Evolutionary conservation across 202 grass and related monocot species (phyloP), one percentile per base, ranked within the genome.

Genomic region (Bolboschoenoplectus hybrid): DNA sequence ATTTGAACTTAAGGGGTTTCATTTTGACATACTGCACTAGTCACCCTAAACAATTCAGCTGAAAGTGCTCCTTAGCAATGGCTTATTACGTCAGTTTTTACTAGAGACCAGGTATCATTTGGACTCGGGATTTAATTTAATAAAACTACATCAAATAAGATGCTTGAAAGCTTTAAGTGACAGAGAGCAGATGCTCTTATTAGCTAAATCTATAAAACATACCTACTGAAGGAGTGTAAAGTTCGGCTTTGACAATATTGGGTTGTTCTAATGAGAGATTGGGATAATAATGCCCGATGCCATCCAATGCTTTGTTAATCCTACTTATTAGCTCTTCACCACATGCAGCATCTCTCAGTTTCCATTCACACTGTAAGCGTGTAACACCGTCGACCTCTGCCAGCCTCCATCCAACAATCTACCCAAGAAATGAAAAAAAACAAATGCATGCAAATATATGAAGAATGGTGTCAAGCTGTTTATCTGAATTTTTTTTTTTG

Each of bases 391-490:
- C 83, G 6, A 62, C 84, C 16, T 82, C 86, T 52, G 19, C 88
- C 68, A 98, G 56, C 68, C 91, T 88, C 91, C 96, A 98, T 1
- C 93, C 96, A 17, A 98, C 90, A 39, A 98, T 81, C 93, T 95
- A 72, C 49, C 17, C 68, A 34, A 56, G 3, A 78, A 79, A 87
- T 36, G 0, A 39, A 87, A n/a, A n/a, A 77, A 50, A 40, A 51
- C 26, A 73, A 39, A 71, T 20, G 19, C 70, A 34, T 74, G 44
- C 70, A 50, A 32, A 10, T 40, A 38, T 41, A 40, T 13, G 36
- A 77, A 61, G 17, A 75, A 74, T 52, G 11, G 17, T 71, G 60
- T 7, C 26, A 84, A 64, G 12, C 38, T 40, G 38, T 40, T 40
- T 41, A 40, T 38, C 14, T 41, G 10, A 41, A 41, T 68, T 68